phyloP scores from a whole-genome alignment of 768 basidiomycete genomes.

The Lentinula boryana region DNA sequence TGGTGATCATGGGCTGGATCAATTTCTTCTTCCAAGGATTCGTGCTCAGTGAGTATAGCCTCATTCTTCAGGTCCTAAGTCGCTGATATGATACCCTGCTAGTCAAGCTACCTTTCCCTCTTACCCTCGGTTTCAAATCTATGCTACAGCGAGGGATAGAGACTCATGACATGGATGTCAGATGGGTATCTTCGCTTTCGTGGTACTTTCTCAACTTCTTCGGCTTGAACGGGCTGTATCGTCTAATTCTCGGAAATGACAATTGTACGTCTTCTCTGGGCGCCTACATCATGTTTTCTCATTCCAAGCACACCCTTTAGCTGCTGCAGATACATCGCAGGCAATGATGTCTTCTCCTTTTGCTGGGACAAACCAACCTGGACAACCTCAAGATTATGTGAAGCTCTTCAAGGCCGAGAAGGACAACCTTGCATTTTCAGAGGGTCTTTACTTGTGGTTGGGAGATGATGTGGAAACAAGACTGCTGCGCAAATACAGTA shows the following conservation, averaged over 20 bases:
- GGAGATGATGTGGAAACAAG: constrained; percentile 77
- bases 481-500: constrained; percentile 70
- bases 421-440: constrained; percentile 90
- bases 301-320: constrained; percentile 8
- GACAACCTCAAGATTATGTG: constrained; percentile 74
- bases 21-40: constrained; percentile 99
- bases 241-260: constrained; percentile 84
- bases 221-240: constrained; percentile 93
- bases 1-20: constrained; percentile 99
- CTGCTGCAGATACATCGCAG: constrained; percentile 76
- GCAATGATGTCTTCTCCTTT: constrained; percentile 72
- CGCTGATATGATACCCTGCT: constrained; percentile 1
- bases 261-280: constrained; percentile 54
- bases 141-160: constrained; percentile 97
- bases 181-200: constrained; percentile 97
- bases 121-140: constrained; percentile 95
- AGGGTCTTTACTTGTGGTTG: constrained; percentile 80
- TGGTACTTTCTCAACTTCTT: constrained; percentile 99
- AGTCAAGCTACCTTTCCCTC: constrained; percentile 96
- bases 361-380: constrained; percentile 42
- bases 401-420: constrained; percentile 89
- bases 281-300: constrained; percentile 7
- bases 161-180: constrained; percentile 94
- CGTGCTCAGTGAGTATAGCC: constrained; percentile 75
- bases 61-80: not conserved